phyloP scores from a whole-genome alignment of 1,284 basidiomycete genomes.

The Cutaneotrichosporon cavernicola region DNA sequence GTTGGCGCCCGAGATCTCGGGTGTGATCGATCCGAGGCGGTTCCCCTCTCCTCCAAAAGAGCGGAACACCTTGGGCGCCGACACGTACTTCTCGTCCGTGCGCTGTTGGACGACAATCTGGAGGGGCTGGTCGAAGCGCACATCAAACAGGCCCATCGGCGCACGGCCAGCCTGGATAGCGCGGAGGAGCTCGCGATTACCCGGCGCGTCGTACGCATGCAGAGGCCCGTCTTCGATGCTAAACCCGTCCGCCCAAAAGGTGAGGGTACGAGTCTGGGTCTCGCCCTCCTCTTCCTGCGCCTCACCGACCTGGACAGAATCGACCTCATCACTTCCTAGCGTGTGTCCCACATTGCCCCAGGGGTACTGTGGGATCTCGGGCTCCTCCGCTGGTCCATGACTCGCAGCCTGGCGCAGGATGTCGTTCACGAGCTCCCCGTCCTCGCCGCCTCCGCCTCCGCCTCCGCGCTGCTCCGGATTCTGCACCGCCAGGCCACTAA shows the following conservation, averaged over 20 bases:
- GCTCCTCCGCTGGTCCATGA: constrained; percentile 61
- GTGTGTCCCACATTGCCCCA: constrained; percentile 68
- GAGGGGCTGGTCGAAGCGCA: constrained; percentile 76
- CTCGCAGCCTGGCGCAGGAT: constrained; percentile 78
- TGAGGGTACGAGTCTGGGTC: constrained; percentile 73
- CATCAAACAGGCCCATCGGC: constrained; percentile 74
- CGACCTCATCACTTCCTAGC: constrained; percentile 81
- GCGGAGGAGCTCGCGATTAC: constrained; percentile 67
- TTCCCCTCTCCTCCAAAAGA: constrained; percentile 74
- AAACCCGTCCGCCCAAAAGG: constrained; percentile 94
- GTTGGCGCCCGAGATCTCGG: constrained; percentile 7
- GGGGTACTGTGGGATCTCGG: constrained; percentile 56
- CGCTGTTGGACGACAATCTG: constrained; percentile 79
- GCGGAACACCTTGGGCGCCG: constrained; percentile 54
- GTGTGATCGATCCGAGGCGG: constrained; percentile 63
- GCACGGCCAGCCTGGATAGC: constrained; percentile 82
- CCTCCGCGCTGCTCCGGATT: constrained; percentile 63
- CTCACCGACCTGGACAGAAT: constrained; percentile 60
- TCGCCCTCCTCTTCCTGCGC: constrained; percentile 61
- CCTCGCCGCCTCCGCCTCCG: neutral
- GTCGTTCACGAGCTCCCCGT: constrained; percentile 68
- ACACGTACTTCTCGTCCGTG: constrained; percentile 69
- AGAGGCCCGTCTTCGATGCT: constrained; percentile 87
- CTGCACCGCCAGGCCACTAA: constrained; percentile 83
- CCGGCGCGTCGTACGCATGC: constrained; percentile 79